These are phyloP conservation scores for Aspergillus cavernicola DNA, from an alignment of 495 filamentous ascomycete species.

Conservation along the genomic window DNA sequence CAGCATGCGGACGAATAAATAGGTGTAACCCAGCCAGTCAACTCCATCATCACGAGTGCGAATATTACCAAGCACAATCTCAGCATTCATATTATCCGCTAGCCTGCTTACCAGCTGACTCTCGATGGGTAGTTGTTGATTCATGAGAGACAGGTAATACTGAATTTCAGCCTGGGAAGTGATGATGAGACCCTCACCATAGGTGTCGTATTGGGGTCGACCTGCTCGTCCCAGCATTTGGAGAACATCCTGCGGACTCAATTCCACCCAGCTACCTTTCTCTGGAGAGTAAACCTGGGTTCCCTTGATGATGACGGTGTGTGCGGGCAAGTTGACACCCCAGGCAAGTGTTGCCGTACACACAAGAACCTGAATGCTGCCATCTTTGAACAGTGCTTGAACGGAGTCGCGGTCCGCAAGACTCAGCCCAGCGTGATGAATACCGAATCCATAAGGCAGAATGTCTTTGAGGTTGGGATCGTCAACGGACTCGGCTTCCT, in stretches of 20 bases:
- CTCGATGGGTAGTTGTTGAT: constrained; percentile 96
- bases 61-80: constrained; percentile 94
- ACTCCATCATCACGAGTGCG: constrained; percentile 90
- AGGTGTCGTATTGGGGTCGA: constrained; percentile 94
- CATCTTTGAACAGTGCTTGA: constrained; percentile 88
- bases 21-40: constrained; percentile 98
- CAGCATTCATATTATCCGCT: constrained; percentile 95
- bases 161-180: constrained; percentile 92
- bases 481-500: constrained; percentile 77
- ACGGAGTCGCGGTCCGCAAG: constrained; percentile 90
- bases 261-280: constrained; percentile 97
- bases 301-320: constrained; percentile 96
- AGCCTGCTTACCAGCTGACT: constrained; percentile 91
- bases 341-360: constrained; percentile 95
- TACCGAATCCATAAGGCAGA: constrained; percentile 93
- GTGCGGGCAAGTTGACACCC: constrained; percentile 93
- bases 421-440: constrained; percentile 96
- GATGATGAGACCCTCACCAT: constrained; percentile 98
- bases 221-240: constrained; percentile 99
- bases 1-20: constrained; percentile 97
- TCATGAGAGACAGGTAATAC: constrained; percentile 93
- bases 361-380: constrained; percentile 89
- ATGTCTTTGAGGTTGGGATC: constrained; percentile 92
- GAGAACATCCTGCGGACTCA: constrained; percentile 95
- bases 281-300: constrained; percentile 98